Base-by-base conservation (phyloP, 495 filamentous ascomycete genomes). In the Aspergillus ellipticus region DNA sequence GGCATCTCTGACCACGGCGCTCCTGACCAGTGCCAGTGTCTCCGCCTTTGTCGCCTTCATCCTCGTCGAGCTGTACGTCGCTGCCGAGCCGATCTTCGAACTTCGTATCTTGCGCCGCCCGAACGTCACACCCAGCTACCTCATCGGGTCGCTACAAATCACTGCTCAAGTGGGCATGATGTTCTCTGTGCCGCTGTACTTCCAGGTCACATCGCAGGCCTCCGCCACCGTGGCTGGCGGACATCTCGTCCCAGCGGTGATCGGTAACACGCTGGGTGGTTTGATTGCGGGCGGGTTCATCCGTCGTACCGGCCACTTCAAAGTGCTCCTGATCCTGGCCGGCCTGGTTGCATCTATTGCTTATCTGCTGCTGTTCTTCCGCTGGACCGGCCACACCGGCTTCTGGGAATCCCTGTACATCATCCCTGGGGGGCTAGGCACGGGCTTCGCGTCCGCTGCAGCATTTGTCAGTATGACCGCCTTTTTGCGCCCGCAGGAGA, bases 211-310 rank as follows among this genome's bases (percentile, higher is more conserved):
- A 0, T 59, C 72, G 4, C 63, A 72, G 0, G 75, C 75, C 5
- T 83, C 81, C 8, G 78, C 79, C 50, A 82, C 84, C 1, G 62
- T 68, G 0, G 79, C 85, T 0, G 87, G 86, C 0, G 74, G 74
- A 0, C 83, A 87, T 61, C 71, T 90, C 0, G 68, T 88, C 33
- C 85, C 85, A 0, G 81, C 85, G 11, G 84, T 89, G 1, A 62
- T 82, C 0, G 86, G 84, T 6, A 89, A 89, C 60, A 80, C 85
- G 0, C 43, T 87, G 2, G 87, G 85, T 4, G 85, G 83, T 1
- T 58, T 90, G 0, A 28, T 83, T 1, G 77, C 84, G 0, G 86
- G 87, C 0, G n/a, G 65, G 0, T 72, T 79, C 54, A 89, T 89
- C 55, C 49, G 54, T 31, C 78, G 79, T 29, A 85, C 83, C 0